Evolutionary conservation across 2,329 filamentous ascomycete genomes (phyloP).

Genomic region (Teratosphaeria zuluensis): DNA sequence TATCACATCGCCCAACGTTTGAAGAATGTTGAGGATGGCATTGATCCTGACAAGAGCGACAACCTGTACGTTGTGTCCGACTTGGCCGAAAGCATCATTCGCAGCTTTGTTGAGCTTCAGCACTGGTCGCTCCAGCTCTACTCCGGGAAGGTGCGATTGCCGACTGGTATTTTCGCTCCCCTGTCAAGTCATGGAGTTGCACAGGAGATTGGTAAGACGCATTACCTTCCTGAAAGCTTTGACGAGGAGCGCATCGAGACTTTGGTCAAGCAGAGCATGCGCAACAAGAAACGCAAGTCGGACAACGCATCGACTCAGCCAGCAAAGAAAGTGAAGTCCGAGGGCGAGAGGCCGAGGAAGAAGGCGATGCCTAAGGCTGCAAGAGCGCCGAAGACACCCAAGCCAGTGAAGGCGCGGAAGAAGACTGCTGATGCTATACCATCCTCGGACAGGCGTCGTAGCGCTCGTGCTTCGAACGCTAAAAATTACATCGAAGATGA

Average conservation of each 20-base stretch:
- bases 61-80: conserved; percentile 82
- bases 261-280: conserved; percentile 60
- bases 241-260: conserved; percentile 64
- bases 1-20: conserved; percentile 87
- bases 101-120: conserved; percentile 76
- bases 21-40: conserved; percentile 77
- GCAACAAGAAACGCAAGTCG: conserved; percentile 42
- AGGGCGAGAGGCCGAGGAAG: conserved; percentile 22
- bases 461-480: conserved; percentile 28
- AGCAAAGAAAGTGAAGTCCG: conserved; percentile 21
- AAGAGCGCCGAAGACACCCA: conserved; percentile 22
- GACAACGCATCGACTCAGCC: conserved; percentile 15
- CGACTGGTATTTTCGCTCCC: conserved; percentile 65
- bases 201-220: conserved; percentile 76
- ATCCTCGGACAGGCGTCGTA: conserved; percentile 34
- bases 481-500: conserved; percentile 39
- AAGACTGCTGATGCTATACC: conserved; percentile 26
- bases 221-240: conserved; percentile 65
- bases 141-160: conserved; percentile 55
- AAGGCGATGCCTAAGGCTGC: conserved; percentile 24
- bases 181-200: conserved; percentile 69
- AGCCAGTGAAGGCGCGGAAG: conserved; percentile 28
- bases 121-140: conserved; percentile 80
- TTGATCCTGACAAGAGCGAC: conserved; percentile 58
- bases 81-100: conserved; percentile 70